Conservation (phyloP, 2,329 filamentous ascomycete species). For the Colletotrichum karsti region DNA sequence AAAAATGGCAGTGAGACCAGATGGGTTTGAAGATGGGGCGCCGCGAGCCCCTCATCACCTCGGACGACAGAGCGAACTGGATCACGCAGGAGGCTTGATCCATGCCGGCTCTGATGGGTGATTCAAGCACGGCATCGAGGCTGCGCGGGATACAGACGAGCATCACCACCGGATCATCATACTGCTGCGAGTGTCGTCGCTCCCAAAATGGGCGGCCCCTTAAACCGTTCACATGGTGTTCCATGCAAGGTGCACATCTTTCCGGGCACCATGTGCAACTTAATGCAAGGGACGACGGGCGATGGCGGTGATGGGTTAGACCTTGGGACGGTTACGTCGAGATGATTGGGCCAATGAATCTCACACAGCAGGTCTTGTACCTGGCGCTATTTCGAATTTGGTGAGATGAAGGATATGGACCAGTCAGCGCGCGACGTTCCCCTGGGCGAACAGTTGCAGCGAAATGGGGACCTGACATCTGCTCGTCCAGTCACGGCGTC, state of each 20-base stretch:
- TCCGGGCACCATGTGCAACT: not conserved
- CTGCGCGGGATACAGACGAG: too few species aligned
- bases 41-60: slow-evolving; percentile 15
- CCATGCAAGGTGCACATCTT: slow-evolving; percentile 2
- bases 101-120: not conserved
- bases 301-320: not conserved
- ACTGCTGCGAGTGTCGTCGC: not conserved
- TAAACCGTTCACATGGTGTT: slow-evolving; percentile 8
- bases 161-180: not conserved
- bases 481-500: not conserved
- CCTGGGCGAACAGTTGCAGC: not conserved
- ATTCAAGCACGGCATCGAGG: not conserved
- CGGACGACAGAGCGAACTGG: slow-evolving; percentile 14
- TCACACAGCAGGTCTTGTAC: not conserved
- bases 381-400: slow-evolving; percentile 19
- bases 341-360: not conserved
- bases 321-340: not conserved
- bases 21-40: slow-evolving; percentile 19
- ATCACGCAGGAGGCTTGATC: slow-evolving; percentile 16
- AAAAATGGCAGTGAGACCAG: slow-evolving; percentile 18
- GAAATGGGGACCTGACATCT: not conserved
- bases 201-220: not conserved
- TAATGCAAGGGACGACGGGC: slow-evolving; percentile 7
- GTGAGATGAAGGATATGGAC: not conserved
- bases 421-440: slow-evolving; percentile 11